Evolutionary conservation across 1,284 basidiomycete species (phyloP), one percentile per base, ranked within the genome.

Genomic region (Blastosporella zonata): DNA sequence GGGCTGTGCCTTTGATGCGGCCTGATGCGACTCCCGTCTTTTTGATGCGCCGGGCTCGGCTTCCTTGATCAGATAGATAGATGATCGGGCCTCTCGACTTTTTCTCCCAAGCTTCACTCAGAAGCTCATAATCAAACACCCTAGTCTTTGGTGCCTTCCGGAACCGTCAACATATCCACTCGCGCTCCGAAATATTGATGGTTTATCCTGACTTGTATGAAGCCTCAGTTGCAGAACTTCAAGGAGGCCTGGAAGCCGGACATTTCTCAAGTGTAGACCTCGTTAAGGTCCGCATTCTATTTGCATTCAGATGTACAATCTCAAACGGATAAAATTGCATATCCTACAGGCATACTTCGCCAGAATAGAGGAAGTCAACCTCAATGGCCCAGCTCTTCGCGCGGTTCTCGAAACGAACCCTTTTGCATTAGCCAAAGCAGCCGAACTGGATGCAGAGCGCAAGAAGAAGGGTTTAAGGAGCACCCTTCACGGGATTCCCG

Each of bases 351-450:
- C 48, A 9, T 49, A 89, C 60, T 75, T 86, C 46, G 76, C 81
- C 2, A 74, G 85, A 2, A 86, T 87, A 37, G 77, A 82, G 7
- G 84, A 88, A 61, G 85, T 87, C 35, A 87, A 88, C 58, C 57
- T 79, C n/a, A 62, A 79, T 49, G 83, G 83, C 0, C 77, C 84
- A 2, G 62, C 62, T 1, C 66, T 89, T 17, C 74, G 79, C 3
- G 84, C 84, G 0, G 72, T 89, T 1, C 69, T 87, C 28, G 83
- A 87, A 59, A 70, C 67, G 1, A 87, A 83, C 53, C 82, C 83
- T 0, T 74, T 70, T 12, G 84, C 83, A 1, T 60, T 85, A 8
- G 54, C 55, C n/a, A 70, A 81, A 59, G 81, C 82, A 8, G 73
- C 70, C 0, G 65, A 61, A 2, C 65, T 85, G 6, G 86, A 87